A percentile compares a stretch with the other conserved stretches of the same genome.
Conservation (phyloP, 2,329 filamentous ascomycete genomes). For the Coniochaeta sp. region DNA sequence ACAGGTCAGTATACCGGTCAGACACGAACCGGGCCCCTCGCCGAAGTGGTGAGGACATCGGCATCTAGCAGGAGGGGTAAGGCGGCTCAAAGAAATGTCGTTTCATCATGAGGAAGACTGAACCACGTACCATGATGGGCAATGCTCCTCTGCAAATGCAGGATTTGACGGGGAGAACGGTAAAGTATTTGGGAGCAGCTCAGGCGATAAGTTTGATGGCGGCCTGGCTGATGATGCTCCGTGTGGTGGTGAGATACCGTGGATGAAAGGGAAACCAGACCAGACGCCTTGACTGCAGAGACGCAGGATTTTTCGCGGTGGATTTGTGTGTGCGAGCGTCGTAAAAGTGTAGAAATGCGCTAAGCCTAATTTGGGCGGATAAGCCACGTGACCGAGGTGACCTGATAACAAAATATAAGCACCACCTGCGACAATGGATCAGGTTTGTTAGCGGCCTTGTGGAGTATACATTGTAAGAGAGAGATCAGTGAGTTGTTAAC, state of each 20-base stretch:
- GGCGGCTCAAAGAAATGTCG: slow-evolving; percentile 5
- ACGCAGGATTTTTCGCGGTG: slow-evolving; percentile 3
- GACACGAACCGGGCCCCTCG: slow-evolving; percentile 3
- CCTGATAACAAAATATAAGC: neutral
- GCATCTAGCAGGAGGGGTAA: slow-evolving; percentile 15
- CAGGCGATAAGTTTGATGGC: slow-evolving; percentile 11
- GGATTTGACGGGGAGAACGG: slow-evolving; percentile 27
- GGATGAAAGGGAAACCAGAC: neutral
- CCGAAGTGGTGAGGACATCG: slow-evolving; percentile 3
- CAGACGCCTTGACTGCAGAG: neutral
- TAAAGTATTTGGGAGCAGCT: slow-evolving; percentile 13
- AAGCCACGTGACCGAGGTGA: neutral
- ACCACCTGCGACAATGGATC: too few relatives aligned
- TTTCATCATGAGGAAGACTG: neutral
- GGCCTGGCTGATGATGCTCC: slow-evolving; percentile 9
- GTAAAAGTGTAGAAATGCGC: neutral
- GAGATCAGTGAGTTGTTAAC: too few relatives aligned
- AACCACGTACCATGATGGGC: slow-evolving; percentile 42
- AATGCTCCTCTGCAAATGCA: slow-evolving; percentile 38
- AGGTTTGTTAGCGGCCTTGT: too few relatives aligned
- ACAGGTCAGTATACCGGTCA: slow-evolving; percentile 8
- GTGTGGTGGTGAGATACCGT: neutral
- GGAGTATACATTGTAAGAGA: too few relatives aligned
- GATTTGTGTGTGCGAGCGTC: slow-evolving; percentile 1
- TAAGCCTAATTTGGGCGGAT: neutral